A percentile compares a stretch with the other conserved stretches of the same genome.
phyloP scores from a whole-genome alignment of 305 asterid genomes.

The Plantago coronopus region DNA sequence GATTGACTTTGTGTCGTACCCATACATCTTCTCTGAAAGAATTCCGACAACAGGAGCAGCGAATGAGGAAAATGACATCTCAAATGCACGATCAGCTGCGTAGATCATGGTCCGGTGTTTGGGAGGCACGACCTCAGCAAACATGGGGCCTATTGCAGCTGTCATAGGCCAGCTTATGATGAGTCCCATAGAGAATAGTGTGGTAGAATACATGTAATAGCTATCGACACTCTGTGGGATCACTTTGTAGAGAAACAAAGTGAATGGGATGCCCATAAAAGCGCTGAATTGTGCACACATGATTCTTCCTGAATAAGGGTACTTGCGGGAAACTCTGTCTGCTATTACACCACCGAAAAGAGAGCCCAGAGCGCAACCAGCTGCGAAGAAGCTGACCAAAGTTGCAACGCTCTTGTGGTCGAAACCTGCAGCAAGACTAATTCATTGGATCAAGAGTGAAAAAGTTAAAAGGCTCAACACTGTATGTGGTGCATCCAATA shows the following conservation, averaged over 20 bases:
- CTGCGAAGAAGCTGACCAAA: constrained; percentile 75
- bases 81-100: constrained; percentile 89
- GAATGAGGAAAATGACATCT: constrained; percentile 82
- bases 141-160: constrained; percentile 89
- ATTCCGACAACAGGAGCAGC: constrained; percentile 90
- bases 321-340: constrained; percentile 57
- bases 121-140: constrained; percentile 92
- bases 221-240: constrained; percentile 64
- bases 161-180: constrained; percentile 86
- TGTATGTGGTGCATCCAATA: too few species aligned
- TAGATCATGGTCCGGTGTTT: constrained; percentile 89
- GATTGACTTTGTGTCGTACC: constrained; percentile 68
- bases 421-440: constrained; percentile 51
- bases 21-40: constrained; percentile 76
- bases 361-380: constrained; percentile 88
- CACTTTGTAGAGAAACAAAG: constrained; percentile 61
- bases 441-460: neutral
- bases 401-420: constrained; percentile 85
- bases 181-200: constrained; percentile 86
- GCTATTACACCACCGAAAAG: constrained; percentile 85
- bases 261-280: constrained; percentile 89
- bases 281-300: constrained; percentile 94
- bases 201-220: constrained; percentile 57
- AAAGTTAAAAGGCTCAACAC: neutral
- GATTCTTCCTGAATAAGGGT: constrained; percentile 75